A percentile compares a stretch with the other conserved stretches of the same genome.
These are phyloP conservation scores for Pythium sukuiense DNA, from an alignment of 352 stramenopile genomes.

Conservation along the genomic window DNA sequence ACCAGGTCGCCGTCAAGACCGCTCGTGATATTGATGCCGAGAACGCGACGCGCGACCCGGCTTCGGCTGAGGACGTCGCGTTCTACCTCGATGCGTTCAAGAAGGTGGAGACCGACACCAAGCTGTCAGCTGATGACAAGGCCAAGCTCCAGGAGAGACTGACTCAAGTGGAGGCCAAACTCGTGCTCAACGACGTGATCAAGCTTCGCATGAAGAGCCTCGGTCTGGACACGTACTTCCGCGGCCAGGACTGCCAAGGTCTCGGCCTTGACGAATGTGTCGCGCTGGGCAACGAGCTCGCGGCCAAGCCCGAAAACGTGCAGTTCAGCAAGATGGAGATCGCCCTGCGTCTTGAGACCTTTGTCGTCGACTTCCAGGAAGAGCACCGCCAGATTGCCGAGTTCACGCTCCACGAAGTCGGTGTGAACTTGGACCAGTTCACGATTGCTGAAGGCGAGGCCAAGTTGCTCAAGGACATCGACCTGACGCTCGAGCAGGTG, in stretches of 20 bases:
- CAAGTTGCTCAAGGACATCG: conserved; percentile 20
- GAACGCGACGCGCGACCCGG: conserved; percentile 4
- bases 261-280: conserved; percentile 23
- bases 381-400: conserved; percentile 23
- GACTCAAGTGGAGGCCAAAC: conserved; percentile 18
- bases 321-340: conserved; percentile 35
- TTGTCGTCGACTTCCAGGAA: conserved; percentile 28
- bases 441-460: conserved; percentile 19
- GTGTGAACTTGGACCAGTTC: conserved; percentile 27
- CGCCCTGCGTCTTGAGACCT: conserved; percentile 24
- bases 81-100: conserved; percentile 34
- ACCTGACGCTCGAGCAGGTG: conserved; percentile 30
- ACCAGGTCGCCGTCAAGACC: conserved; percentile 30
- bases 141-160: conserved; percentile 25
- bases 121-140: conserved; percentile 25
- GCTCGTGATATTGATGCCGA: conserved; percentile 23
- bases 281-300: conserved; percentile 25
- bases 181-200: conserved; percentile 28
- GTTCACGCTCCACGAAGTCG: conserved; percentile 29
- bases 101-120: conserved; percentile 30
- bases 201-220: conserved; percentile 29
- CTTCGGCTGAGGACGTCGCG: conserved; percentile 24
- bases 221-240: conserved; percentile 30
- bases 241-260: conserved; percentile 12
- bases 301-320: conserved; percentile 27